These are phyloP conservation scores for Talaromyces verruculosus DNA, from an alignment of 2,329 filamentous ascomycete genomes.

Conservation along the genomic window DNA sequence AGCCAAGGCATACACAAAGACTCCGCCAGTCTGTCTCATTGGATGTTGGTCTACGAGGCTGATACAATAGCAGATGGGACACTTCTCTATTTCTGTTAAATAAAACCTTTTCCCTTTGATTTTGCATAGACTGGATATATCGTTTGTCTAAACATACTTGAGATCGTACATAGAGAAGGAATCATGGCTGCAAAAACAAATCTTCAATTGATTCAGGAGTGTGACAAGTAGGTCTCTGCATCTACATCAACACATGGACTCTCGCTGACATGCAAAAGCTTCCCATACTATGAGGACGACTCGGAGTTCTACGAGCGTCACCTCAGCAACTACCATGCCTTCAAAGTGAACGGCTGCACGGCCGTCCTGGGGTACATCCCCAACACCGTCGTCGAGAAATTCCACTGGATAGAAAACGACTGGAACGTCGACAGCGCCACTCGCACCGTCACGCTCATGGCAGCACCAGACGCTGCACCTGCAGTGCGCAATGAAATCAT, in stretches of 20 bases:
- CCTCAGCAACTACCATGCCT: slow-evolving; percentile 57
- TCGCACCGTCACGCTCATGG: slow-evolving; percentile 63
- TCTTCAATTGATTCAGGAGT: slow-evolving; percentile 57
- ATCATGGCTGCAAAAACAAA: slow-evolving; percentile 19
- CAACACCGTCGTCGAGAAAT: slow-evolving; percentile 46
- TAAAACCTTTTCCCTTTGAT: neutral
- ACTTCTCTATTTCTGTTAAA: neutral
- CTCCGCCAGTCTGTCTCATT: neutral
- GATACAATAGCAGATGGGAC: neutral
- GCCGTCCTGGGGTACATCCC: slow-evolving; percentile 63
- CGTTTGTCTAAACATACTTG: neutral
- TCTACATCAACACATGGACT: neutral
- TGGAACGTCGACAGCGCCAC: slow-evolving; percentile 60
- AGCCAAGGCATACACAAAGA: slow-evolving; percentile 1
- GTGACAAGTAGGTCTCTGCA: slow-evolving; percentile 49
- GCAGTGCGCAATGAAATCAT: slow-evolving; percentile 61
- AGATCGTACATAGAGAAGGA: neutral
- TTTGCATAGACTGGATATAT: neutral
- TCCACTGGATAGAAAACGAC: slow-evolving; percentile 54
- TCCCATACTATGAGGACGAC: slow-evolving; percentile 69
- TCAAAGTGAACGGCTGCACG: slow-evolving; percentile 67
- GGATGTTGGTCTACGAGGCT: neutral
- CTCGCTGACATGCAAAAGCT: slow-evolving; percentile 52
- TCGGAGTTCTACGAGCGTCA: slow-evolving; percentile 57
- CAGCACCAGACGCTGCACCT: slow-evolving; percentile 58